Evolutionary conservation across 176 grass and related monocot genomes (phyloP).

Genomic region (Juncus inflexus): DNA sequence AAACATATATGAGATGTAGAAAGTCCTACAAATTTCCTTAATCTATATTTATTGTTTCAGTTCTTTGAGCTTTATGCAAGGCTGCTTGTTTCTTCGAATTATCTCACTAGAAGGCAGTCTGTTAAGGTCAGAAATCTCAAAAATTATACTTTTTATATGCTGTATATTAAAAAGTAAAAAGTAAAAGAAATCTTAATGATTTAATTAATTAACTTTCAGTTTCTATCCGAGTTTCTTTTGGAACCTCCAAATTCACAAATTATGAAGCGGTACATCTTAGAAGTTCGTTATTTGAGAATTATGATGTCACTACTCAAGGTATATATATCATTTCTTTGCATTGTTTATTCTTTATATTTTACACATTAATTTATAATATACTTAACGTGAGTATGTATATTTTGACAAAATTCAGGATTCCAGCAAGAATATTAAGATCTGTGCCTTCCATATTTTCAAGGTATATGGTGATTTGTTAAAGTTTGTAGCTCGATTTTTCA

Average conservation of each 20-base stretch:
- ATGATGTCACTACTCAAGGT: slow-evolving; percentile 88
- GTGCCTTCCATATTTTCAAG: slow-evolving; percentile 97
- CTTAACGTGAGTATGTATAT: slow-evolving; percentile 2
- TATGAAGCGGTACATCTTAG: slow-evolving; percentile 94
- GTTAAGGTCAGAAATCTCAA: slow-evolving; percentile 64
- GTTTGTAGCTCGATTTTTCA: background rate
- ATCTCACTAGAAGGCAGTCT: slow-evolving; percentile 95
- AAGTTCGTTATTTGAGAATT: slow-evolving; percentile 70
- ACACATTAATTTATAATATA: slow-evolving; percentile 13
- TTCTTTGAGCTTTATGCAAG: slow-evolving; percentile 94
- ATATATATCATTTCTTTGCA: slow-evolving; percentile 16
- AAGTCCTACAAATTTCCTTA: background rate
- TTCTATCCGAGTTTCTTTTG: slow-evolving; percentile 97
- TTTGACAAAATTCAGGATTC: slow-evolving; percentile 51
- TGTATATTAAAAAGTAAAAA: slow-evolving; percentile 3
- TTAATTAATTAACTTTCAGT: slow-evolving; percentile 38
- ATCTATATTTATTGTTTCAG: slow-evolving; percentile 30
- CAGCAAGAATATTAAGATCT: slow-evolving; percentile 99
- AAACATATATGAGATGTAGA: slow-evolving; percentile 12
- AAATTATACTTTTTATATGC: slow-evolving; percentile 7
- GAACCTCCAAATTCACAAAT: slow-evolving; percentile 86
- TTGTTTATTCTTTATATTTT: background rate
- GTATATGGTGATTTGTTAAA: slow-evolving; percentile 42
- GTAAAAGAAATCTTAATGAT: slow-evolving; percentile 6
- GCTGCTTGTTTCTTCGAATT: slow-evolving; percentile 81